These are phyloP conservation scores for Juncus effusus DNA, from an alignment of 176 grass and related monocot species.

Conservation along the genomic window DNA sequence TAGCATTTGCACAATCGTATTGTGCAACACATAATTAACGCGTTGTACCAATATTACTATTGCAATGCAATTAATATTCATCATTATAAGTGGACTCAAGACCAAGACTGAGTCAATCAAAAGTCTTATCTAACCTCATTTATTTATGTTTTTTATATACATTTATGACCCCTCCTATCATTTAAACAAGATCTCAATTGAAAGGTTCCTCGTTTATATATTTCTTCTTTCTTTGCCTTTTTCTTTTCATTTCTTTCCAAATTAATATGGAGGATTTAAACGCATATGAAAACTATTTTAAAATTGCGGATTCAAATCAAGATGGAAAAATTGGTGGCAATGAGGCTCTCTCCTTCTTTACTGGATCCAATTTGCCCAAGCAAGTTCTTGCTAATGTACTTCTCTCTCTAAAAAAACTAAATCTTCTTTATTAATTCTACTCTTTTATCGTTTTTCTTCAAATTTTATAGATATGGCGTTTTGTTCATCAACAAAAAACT, in stretches of 20 bases:
- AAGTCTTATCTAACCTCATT: no score
- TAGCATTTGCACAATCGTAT: no score
- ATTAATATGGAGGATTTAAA: constrained; percentile 16
- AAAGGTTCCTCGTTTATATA: background rate
- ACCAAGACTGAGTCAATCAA: no score
- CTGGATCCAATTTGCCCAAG: background rate
- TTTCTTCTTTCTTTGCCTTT: background rate
- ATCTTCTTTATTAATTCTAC: background rate
- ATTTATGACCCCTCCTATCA: background rate
- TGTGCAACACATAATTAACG: no score
- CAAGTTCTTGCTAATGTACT: background rate
- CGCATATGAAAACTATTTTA: constrained; percentile 20
- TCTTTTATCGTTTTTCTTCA: background rate
- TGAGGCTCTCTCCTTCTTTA: constrained; percentile 17
- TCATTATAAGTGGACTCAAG: no score
- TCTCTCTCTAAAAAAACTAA: background rate
- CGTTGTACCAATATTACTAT: no score
- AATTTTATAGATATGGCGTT: constrained; percentile 20
- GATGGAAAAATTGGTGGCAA: constrained; percentile 13
- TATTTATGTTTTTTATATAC: no score
- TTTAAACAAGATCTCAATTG: background rate
- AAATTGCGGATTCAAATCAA: constrained; percentile 9
- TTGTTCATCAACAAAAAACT: constrained; percentile 1
- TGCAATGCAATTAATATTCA: no score
- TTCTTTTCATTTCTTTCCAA: background rate